A percentile compares a stretch with the other conserved stretches of the same genome.
phyloP scores from a whole-genome alignment of 257 asterid genomes.

The Misopates orontium region DNA sequence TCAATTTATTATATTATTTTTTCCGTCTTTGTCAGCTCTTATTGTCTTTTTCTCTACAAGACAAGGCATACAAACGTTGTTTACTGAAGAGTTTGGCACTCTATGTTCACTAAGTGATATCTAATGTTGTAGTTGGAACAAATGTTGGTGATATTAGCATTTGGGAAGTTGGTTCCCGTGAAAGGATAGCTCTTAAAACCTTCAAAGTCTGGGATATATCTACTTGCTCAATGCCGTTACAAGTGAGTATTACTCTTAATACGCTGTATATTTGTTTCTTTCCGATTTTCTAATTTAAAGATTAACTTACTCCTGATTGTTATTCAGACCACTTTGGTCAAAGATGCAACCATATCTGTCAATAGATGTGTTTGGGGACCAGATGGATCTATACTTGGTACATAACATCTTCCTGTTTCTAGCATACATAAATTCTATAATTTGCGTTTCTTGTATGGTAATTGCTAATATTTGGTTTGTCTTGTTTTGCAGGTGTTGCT shows the following conservation, averaged over 20 bases:
- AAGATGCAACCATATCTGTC: conserved; percentile 85
- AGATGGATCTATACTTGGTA: conserved; percentile 96
- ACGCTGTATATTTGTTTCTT: conserved; percentile 10
- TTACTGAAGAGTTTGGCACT: conserved; percentile 9
- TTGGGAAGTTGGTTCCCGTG: conserved; percentile 97
- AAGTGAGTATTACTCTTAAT: conserved; percentile 49
- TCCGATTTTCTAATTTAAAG: conserved; percentile 5
- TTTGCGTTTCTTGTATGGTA: not conserved
- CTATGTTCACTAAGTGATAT: conserved; percentile 1
- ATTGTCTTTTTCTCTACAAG: conserved; percentile 10
- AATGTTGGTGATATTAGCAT: conserved; percentile 97
- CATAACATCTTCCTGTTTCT: conserved; percentile 21
- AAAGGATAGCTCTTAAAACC: conserved; percentile 77
- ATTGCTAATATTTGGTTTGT: conserved; percentile 7
- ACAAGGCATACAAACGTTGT: conserved; percentile 4
- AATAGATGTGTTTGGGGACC: conserved; percentile 96
- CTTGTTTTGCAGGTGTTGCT: conserved; percentile 64
- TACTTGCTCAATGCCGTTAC: conserved; percentile 83
- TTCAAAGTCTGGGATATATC: conserved; percentile 93
- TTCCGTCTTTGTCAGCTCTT: not conserved
- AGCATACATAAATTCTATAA: conserved; percentile 3
- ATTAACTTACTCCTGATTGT: conserved; percentile 21
- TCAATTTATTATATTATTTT: not conserved
- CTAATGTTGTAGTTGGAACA: conserved; percentile 76
- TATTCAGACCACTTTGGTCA: conserved; percentile 79